Evolutionary conservation across 2,329 filamentous ascomycete species (phyloP).

Genomic region (Pyricularia pennisetigena): DNA sequence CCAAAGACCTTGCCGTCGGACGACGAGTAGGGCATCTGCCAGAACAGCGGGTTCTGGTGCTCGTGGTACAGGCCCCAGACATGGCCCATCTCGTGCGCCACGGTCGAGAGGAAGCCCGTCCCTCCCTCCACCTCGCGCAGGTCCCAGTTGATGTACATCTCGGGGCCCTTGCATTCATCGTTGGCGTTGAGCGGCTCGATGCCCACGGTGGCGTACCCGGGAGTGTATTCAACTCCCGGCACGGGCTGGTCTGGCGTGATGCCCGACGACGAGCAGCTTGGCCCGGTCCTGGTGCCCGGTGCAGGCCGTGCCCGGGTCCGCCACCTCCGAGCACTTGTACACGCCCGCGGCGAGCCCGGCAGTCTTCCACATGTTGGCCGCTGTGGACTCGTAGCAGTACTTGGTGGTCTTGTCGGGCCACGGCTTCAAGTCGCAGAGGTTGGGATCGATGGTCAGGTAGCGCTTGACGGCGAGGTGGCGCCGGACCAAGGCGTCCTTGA

Average conservation of each 20-base stretch:
- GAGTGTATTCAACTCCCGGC: neutral
- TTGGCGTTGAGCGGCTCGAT: slow-evolving; percentile 4
- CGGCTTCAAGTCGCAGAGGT: neutral
- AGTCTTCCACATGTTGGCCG: slow-evolving; percentile 3
- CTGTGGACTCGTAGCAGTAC: slow-evolving; percentile 10
- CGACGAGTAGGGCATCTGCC: slow-evolving; percentile 6
- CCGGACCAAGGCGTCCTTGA: neutral
- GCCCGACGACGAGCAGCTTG: slow-evolving; percentile 7
- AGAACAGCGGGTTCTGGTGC: slow-evolving; percentile 17
- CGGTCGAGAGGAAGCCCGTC: slow-evolving; percentile 7
- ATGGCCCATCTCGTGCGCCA: slow-evolving; percentile 18
- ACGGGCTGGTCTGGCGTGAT: slow-evolving; percentile 5
- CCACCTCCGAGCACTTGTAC: slow-evolving; percentile 10
- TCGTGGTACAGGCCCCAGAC: slow-evolving; percentile 18
- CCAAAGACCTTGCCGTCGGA: neutral
- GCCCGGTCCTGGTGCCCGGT: slow-evolving; percentile 6
- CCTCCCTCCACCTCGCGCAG: slow-evolving; percentile 2
- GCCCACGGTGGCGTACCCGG: slow-evolving; percentile 5
- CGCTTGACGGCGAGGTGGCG: neutral
- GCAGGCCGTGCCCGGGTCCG: slow-evolving; percentile 3
- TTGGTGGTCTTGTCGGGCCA: slow-evolving; percentile 12
- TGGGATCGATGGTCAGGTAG: neutral
- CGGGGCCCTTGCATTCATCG: slow-evolving; percentile 7
- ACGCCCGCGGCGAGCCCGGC: slow-evolving; percentile 4
- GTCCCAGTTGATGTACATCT: slow-evolving; percentile 10